Evolutionary conservation across 2,329 filamentous ascomycete genomes (phyloP).

Genomic region (Chalaropsis thielavioides): DNA sequence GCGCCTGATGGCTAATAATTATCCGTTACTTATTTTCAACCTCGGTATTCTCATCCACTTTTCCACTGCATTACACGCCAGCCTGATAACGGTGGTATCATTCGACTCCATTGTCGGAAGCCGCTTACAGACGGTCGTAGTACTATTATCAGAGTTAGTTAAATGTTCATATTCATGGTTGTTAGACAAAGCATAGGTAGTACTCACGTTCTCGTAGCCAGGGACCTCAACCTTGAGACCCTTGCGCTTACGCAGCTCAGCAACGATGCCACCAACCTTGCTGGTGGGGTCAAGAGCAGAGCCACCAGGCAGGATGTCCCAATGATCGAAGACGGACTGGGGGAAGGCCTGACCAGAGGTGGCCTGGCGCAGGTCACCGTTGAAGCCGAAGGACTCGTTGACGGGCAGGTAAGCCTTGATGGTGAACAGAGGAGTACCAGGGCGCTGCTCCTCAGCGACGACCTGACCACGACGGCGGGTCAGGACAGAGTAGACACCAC

Average conservation of each 20-base stretch:
- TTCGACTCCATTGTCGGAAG: constrained; percentile 14
- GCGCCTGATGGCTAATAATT: constrained; percentile 8
- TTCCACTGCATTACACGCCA: constrained; percentile 16
- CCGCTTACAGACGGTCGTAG: constrained; percentile 17
- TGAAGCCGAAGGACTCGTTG: constrained; percentile 98
- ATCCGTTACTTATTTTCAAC: constrained; percentile 14
- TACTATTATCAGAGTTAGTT: constrained; percentile 13
- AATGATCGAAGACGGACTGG: constrained; percentile 97
- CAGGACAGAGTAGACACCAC: constrained; percentile 98
- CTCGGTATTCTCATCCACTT: constrained; percentile 18
- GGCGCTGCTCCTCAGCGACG: constrained; percentile 95
- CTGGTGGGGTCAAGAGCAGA: constrained; percentile 70
- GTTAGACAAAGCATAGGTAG: not conserved
- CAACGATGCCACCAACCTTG: constrained; percentile 72
- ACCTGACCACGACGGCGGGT: constrained; percentile 97
- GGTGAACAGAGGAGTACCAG: constrained; percentile 95
- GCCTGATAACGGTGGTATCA: constrained; percentile 17
- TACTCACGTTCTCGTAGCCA: constrained; percentile 77
- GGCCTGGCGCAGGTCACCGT: constrained; percentile 82
- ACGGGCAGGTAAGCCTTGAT: constrained; percentile 96
- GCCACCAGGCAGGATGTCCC: constrained; percentile 89
- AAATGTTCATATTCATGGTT: not conserved
- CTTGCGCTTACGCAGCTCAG: constrained; percentile 95
- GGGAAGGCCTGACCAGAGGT: constrained; percentile 98
- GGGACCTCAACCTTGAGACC: constrained; percentile 95